These are phyloP conservation scores for Cymbopogon citratus DNA, from an alignment of 176 grass and related monocot species.

Conservation along the genomic window DNA sequence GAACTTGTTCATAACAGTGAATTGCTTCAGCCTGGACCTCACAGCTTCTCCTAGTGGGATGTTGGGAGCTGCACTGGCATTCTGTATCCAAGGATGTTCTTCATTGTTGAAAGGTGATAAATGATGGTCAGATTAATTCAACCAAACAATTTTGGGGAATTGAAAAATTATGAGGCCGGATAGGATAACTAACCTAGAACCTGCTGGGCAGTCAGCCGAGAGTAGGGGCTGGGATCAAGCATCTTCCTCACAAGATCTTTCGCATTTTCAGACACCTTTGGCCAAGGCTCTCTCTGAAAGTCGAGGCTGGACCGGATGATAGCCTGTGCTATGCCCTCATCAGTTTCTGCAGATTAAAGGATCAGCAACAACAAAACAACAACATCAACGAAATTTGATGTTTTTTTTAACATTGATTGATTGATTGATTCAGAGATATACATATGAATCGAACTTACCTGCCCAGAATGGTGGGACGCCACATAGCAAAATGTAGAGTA, in stretches of 20 bases:
- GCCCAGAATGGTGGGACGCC: slow-evolving; percentile 61
- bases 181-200: slow-evolving; percentile 56
- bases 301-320: slow-evolving; percentile 59
- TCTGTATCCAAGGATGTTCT: slow-evolving; percentile 87
- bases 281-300: slow-evolving; percentile 77
- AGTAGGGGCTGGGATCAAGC: slow-evolving; percentile 67
- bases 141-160: not conserved
- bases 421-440: not conserved
- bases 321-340: slow-evolving; percentile 83
- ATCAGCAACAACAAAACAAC: no score
- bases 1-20: slow-evolving; percentile 86
- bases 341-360: slow-evolving; percentile 49
- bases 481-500: slow-evolving; percentile 50
- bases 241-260: slow-evolving; percentile 81
- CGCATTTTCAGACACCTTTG: slow-evolving; percentile 75
- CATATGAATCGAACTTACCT: slow-evolving; percentile 7
- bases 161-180: not conserved
- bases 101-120: slow-evolving; percentile 17
- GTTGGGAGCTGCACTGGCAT: slow-evolving; percentile 54
- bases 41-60: slow-evolving; percentile 73
- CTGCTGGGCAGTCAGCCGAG: slow-evolving; percentile 61
- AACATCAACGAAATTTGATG: no score
- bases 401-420: not conserved
- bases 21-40: slow-evolving; percentile 60
- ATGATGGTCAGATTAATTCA: slow-evolving; percentile 26